phyloP scores from a whole-genome alignment of 768 basidiomycete species.

The Xerocomellus chrysenteron region DNA sequence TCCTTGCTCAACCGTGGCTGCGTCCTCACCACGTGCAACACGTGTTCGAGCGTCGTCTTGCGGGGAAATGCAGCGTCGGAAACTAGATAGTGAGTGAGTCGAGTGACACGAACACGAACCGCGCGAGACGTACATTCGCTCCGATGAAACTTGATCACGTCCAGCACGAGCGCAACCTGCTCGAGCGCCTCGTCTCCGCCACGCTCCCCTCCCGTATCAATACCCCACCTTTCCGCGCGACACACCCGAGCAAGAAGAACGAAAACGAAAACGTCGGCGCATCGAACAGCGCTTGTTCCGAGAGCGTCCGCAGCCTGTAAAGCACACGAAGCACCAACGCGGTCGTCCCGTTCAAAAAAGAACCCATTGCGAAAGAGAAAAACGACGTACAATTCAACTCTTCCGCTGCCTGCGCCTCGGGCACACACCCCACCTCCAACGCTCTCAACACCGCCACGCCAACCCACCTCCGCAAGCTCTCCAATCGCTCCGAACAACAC shows the following conservation, averaged over 20 bases:
- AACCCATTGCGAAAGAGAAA: no score
- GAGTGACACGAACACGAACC: neutral
- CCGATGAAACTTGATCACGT: slow-evolving; percentile 37
- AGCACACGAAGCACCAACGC: slow-evolving; percentile 82
- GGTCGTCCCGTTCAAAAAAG: slow-evolving; percentile 28
- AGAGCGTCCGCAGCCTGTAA: slow-evolving; percentile 76
- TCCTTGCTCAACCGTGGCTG: slow-evolving; percentile 85
- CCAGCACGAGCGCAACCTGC: slow-evolving; percentile 69
- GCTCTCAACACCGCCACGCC: slow-evolving; percentile 83
- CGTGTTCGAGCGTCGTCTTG: slow-evolving; percentile 58
- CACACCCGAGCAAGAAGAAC: slow-evolving; percentile 69
- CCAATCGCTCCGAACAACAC: slow-evolving; percentile 75
- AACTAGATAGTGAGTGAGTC: slow-evolving; percentile 43
- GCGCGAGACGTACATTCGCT: slow-evolving; percentile 26
- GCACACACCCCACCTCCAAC: slow-evolving; percentile 61
- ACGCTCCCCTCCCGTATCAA: slow-evolving; percentile 16
- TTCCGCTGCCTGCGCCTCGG: slow-evolving; percentile 72
- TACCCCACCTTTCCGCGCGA: slow-evolving; percentile 67
- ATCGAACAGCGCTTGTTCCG: slow-evolving; percentile 82
- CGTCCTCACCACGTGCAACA: slow-evolving; percentile 69
- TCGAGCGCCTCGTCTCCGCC: slow-evolving; percentile 65
- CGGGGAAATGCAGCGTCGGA: slow-evolving; percentile 73
- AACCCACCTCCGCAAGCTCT: slow-evolving; percentile 65
- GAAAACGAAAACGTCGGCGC: slow-evolving; percentile 82
- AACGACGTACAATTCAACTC: slow-evolving; percentile 43